Evolutionary conservation across 1,284 basidiomycete species (phyloP).

Genomic region (Fomitiporia mediterranea): DNA sequence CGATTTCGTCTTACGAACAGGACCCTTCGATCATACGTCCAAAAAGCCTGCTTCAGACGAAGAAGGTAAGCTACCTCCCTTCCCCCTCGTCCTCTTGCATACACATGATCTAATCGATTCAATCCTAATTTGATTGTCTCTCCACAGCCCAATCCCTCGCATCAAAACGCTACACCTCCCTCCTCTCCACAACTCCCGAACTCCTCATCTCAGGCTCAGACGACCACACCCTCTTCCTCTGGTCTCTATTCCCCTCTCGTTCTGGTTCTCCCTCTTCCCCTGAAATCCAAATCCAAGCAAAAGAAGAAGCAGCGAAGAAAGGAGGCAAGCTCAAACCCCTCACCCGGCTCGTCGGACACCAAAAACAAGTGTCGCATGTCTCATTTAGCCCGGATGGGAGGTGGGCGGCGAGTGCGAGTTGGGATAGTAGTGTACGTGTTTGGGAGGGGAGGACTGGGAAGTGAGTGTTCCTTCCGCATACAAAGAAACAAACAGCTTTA

Average conservation of each 20-base stretch:
- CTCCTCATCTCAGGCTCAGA: constrained; percentile 91
- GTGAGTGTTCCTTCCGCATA: constrained; percentile 41
- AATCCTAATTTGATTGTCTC: background rate
- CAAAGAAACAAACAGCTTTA: too few relatives aligned
- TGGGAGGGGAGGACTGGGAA: constrained; percentile 96
- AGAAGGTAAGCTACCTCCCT: constrained; percentile 59
- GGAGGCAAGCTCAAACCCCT: constrained; percentile 76
- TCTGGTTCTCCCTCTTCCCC: constrained; percentile 26
- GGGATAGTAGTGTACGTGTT: constrained; percentile 87
- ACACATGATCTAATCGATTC: too few relatives aligned
- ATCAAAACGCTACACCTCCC: constrained; percentile 65
- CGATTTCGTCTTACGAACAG: constrained; percentile 92
- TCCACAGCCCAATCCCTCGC: constrained; percentile 68
- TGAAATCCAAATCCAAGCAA: constrained; percentile 14
- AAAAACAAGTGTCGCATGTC: constrained; percentile 94
- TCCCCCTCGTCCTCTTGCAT: constrained; percentile 1
- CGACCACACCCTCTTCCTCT: constrained; percentile 92
- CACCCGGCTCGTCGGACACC: constrained; percentile 89
- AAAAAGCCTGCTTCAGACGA: constrained; percentile 73
- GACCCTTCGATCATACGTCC: constrained; percentile 87
- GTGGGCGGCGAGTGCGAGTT: constrained; percentile 87
- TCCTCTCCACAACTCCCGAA: constrained; percentile 70
- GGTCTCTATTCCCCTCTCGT: constrained; percentile 67
- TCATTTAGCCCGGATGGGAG: constrained; percentile 93
- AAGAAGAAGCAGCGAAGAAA: constrained; percentile 30